Evolutionary conservation across 2,329 filamentous ascomycete genomes (phyloP), one percentile per base, ranked within the genome.

Genomic region (Ceratocystis ficicola): DNA sequence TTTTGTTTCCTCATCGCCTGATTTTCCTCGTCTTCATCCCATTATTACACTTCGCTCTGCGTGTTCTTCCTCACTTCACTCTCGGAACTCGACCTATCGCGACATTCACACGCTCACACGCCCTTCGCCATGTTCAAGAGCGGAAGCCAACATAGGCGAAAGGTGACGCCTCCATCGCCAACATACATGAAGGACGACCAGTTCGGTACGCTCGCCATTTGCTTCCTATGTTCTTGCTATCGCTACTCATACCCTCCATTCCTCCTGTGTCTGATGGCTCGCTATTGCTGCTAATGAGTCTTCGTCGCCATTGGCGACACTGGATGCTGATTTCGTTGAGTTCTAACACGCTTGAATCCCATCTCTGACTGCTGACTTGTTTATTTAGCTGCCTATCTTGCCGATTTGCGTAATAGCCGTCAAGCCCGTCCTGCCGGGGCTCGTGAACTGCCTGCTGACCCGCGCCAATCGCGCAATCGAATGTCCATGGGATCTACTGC

Each of bases 371-470:
- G 67, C 66, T 67, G 61, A 67, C 70, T 62, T 48, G 25, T 66
- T 36, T 66, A 32, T 62, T n/a, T 75, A 90, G 88, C 85, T 70
- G 79, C 80, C 68, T 92, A 90, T 74, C 81, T 91, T 44, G 80
- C 86, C 70, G 83, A 86, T 70, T 81, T 93, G 44, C 86, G 89
- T 70, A 83, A 81, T 70, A 88, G 83, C 74, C 84, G 86, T 63
- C 78, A 84, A 66, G 79, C 81, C 44, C 82, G 88, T 66, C 88
- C 88, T 7, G 86, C 84, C 66, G 88, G 88, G 68, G 86, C 87
- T 62, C 81, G 88, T 71, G 69, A 70, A 71, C 69, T 71, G 76
- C 72, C 71, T 74, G 68, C 70, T 73, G 72, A 70, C 70, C 25
- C 71, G 70, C 41, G 74, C 70, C 62, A 73, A 74, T 67, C 70